Evolutionary conservation across 1,284 basidiomycete species (phyloP).

Genomic region (Erythrobasidium hasegawianum): DNA sequence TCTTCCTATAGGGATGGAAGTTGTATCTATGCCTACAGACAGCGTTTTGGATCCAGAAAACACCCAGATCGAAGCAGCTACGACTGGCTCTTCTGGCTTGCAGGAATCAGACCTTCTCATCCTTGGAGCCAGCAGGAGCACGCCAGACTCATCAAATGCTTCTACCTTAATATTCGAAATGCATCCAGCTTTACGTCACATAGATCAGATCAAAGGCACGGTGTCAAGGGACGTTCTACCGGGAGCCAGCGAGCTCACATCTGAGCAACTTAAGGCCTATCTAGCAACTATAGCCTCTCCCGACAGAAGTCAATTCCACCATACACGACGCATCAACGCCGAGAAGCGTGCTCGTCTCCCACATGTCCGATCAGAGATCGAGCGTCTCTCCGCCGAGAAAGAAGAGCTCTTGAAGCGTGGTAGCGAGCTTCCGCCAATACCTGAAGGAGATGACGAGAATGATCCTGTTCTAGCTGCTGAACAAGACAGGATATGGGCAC

Average conservation of each 20-base stretch:
- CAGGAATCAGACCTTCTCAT: no score
- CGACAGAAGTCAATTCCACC: not conserved
- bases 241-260: not conserved
- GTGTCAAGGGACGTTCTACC: not conserved
- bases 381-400: not conserved
- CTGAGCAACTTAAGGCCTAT: not conserved
- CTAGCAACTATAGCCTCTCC: not conserved
- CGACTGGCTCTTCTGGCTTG: no score
- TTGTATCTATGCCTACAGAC: not conserved
- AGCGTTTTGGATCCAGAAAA: not conserved
- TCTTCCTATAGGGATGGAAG: not conserved
- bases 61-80: not conserved
- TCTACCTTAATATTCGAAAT: not conserved
- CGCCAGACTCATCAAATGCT: not conserved
- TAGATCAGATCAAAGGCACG: not conserved
- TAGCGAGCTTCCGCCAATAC: not conserved
- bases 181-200: not conserved
- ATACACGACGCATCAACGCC: not conserved
- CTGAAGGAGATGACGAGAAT: not conserved
- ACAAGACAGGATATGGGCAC: not conserved
- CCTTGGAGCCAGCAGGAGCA: no score
- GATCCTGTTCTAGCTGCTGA: slow-evolving; percentile 7
- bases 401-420: not conserved
- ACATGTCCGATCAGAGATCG: not conserved
- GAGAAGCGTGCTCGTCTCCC: slow-evolving; percentile 1